Conservation (phyloP, 805 yeast genomes). For the Metschnikowia chrysomelidarum region DNA sequence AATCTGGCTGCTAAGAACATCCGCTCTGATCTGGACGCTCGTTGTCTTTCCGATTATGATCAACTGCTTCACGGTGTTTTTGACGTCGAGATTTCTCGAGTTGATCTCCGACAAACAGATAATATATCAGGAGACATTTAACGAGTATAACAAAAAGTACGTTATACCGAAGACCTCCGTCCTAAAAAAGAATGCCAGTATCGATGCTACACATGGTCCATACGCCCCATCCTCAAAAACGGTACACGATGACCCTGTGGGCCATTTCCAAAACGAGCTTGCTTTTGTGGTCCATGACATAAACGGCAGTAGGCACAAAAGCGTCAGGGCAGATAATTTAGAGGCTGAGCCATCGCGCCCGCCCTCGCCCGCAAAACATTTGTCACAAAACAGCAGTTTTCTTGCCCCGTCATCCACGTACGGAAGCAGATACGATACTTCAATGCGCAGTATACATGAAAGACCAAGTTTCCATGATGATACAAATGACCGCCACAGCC, state of each 20-base stretch:
- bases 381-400: conserved; percentile 3
- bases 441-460: conserved; percentile 5
- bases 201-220: conserved; percentile 53
- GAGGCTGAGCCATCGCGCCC: conserved; percentile 10
- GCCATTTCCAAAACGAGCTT: conserved; percentile 25
- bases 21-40: conserved; percentile 31
- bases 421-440: conserved; percentile 5
- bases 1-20: conserved; percentile 26
- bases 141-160: conserved; percentile 61
- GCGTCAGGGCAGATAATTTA: conserved; percentile 17
- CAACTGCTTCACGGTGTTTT: conserved; percentile 35
- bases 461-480: conserved; percentile 13
- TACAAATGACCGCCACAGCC: conserved; percentile 9
- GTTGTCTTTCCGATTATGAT: conserved; percentile 30
- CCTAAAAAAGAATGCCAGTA: conserved; percentile 54
- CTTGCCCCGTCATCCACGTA: conserved; percentile 5
- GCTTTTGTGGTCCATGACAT: conserved; percentile 53
- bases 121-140: conserved; percentile 55
- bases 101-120: conserved; percentile 58
- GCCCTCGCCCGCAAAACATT: conserved; percentile 14
- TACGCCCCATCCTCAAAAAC: conserved; percentile 25
- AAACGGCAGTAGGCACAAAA: conserved; percentile 29
- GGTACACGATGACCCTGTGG: conserved; percentile 21
- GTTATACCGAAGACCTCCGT: conserved; percentile 57
- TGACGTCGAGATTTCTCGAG: conserved; percentile 44